These are phyloP conservation scores for Domatiomyces globalis DNA, from an alignment of 2,329 filamentous ascomycete species.

Conservation along the genomic window DNA sequence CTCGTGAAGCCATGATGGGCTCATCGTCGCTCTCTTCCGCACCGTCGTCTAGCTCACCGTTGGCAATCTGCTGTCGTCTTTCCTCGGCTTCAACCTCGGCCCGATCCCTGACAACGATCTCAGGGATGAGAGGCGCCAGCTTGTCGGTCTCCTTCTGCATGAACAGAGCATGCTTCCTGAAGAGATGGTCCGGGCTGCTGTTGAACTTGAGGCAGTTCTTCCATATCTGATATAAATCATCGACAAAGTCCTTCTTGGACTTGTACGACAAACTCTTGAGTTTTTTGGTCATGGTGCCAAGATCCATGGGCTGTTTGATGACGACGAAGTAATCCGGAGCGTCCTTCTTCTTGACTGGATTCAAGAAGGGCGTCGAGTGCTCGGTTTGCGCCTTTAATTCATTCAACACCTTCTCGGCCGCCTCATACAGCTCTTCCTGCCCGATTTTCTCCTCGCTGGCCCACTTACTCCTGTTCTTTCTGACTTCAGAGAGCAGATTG, in stretches of 20 bases:
- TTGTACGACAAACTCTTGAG: slow-evolving; percentile 67
- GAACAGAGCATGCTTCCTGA: slow-evolving; percentile 82
- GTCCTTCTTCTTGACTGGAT: slow-evolving; percentile 90
- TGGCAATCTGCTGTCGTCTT: slow-evolving; percentile 67
- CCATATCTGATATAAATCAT: slow-evolving; percentile 91
- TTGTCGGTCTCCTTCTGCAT: slow-evolving; percentile 98
- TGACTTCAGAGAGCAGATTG: slow-evolving; percentile 87
- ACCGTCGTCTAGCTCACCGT: slow-evolving; percentile 59
- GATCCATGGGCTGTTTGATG: slow-evolving; percentile 78
- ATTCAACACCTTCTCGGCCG: slow-evolving; percentile 88
- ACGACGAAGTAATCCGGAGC: slow-evolving; percentile 88
- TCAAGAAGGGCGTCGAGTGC: slow-evolving; percentile 90
- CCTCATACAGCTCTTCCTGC: slow-evolving; percentile 95
- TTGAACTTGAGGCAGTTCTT: slow-evolving; percentile 95
- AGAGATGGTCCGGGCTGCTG: slow-evolving; percentile 68
- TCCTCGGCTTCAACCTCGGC: slow-evolving; percentile 84
- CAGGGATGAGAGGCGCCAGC: slow-evolving; percentile 84
- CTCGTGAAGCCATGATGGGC: slow-evolving; percentile 94
- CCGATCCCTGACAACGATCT: slow-evolving; percentile 76
- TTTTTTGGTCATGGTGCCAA: slow-evolving; percentile 97
- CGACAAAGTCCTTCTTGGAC: slow-evolving; percentile 86
- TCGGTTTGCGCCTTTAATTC: slow-evolving; percentile 96
- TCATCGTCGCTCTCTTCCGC: slow-evolving; percentile 92
- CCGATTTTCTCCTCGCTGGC: slow-evolving; percentile 94
- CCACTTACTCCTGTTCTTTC: slow-evolving; percentile 98